Conservation (phyloP, 371 early-diverging fungal species). For the Lichtheimia ornata region DNA sequence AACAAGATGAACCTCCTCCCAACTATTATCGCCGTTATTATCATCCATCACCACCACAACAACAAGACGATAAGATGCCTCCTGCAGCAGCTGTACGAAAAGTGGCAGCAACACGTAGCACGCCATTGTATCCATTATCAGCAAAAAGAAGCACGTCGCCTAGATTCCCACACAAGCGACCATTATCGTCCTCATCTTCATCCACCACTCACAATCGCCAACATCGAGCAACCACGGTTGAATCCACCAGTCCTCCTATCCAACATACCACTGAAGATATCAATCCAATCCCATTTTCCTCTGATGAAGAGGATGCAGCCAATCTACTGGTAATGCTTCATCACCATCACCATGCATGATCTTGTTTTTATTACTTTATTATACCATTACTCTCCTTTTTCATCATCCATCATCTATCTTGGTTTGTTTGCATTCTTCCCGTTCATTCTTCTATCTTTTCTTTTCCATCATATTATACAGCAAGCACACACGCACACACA, state of each 20-base stretch:
- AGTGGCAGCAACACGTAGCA: constrained; percentile 4
- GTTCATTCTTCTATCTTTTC: background rate
- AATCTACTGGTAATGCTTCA: constrained; percentile 50
- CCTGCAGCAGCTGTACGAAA: constrained; percentile 1
- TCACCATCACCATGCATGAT: constrained; percentile 11
- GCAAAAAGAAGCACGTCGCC: constrained; percentile 45
- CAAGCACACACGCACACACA: too few relatives aligned
- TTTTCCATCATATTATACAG: background rate
- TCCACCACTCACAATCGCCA: background rate
- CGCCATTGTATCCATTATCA: constrained; percentile 24
- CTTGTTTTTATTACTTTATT: background rate
- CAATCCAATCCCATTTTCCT: constrained; percentile 12
- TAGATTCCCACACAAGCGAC: background rate
- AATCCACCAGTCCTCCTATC: too few relatives aligned
- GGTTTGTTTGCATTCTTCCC: background rate
- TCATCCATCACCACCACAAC: constrained; percentile 11
- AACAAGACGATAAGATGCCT: background rate
- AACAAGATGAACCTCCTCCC: constrained; percentile 7
- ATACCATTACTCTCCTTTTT: background rate
- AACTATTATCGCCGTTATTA: constrained; percentile 32
- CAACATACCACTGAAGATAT: too few relatives aligned
- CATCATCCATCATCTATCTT: background rate
- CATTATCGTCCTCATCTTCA: constrained; percentile 7
- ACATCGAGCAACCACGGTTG: too few relatives aligned
- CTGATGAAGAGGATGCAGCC: constrained; percentile 44